Conservation (phyloP, 768 basidiomycete species). For the Kondoa malvinella region DNA sequence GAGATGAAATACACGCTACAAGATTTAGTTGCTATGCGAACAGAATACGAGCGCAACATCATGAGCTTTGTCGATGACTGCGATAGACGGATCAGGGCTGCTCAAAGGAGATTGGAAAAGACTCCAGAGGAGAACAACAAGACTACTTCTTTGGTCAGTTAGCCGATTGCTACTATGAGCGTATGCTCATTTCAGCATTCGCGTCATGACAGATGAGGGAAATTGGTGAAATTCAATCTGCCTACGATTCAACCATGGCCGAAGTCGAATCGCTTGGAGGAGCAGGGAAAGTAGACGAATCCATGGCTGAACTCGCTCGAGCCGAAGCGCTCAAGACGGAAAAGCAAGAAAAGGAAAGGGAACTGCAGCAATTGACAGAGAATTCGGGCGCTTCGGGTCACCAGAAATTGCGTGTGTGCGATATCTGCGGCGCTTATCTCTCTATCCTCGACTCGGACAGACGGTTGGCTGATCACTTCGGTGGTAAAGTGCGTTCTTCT, state of each 20-base stretch:
- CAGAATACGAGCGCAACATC: conserved; percentile 89
- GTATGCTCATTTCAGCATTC: neutral
- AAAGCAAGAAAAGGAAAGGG: conserved; percentile 92
- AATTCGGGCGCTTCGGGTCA: conserved; percentile 98
- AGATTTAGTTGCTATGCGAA: conserved; percentile 12
- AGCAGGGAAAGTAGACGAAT: conserved; percentile 96
- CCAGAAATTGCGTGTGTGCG: conserved; percentile 98
- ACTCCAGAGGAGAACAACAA: conserved; percentile 99
- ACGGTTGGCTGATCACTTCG: conserved; percentile 97
- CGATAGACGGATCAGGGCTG: conserved; percentile 82
- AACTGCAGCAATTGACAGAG: conserved; percentile 87
- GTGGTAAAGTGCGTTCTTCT: conserved; percentile 65
- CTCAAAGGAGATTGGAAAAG: conserved; percentile 90
- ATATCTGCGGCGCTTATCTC: conserved; percentile 98
- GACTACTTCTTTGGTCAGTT: conserved; percentile 69
- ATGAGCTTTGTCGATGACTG: conserved; percentile 95
- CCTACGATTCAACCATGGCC: conserved; percentile 95
- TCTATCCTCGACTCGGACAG: conserved; percentile 95
- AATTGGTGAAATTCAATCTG: conserved; percentile 97
- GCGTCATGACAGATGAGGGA: conserved; percentile 62
- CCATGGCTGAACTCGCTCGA: conserved; percentile 90
- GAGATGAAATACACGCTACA: conserved; percentile 7
- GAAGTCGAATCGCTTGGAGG: conserved; percentile 85
- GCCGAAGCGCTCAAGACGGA: conserved; percentile 95
- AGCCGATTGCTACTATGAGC: neutral